phyloP scores from a whole-genome alignment of 805 yeast genomes.

The Komagataella ulmi region DNA sequence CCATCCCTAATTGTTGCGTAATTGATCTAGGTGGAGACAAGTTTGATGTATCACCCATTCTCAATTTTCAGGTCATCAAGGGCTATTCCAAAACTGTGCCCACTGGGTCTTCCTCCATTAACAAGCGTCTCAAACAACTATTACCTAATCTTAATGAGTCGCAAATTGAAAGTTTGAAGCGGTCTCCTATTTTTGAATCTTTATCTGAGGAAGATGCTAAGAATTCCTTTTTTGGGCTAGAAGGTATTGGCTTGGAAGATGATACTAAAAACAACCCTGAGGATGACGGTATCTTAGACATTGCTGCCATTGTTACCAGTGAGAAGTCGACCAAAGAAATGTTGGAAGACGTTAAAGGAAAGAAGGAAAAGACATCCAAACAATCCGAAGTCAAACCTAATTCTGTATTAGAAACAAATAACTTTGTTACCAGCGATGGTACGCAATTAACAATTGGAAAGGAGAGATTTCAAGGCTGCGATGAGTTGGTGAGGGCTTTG shows the following conservation, averaged over 20 bases:
- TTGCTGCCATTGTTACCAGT: constrained; percentile 78
- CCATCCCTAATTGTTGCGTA: constrained; percentile 50
- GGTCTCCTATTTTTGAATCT: constrained; percentile 67
- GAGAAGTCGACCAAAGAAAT: constrained; percentile 47
- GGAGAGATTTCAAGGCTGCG: constrained; percentile 78
- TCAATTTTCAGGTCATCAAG: constrained; percentile 50
- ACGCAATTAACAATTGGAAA: constrained; percentile 61
- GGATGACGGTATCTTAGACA: constrained; percentile 72
- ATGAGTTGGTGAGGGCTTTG: constrained; percentile 39
- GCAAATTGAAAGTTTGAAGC: constrained; percentile 68
- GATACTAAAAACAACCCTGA: constrained; percentile 11
- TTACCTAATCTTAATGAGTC: constrained; percentile 41
- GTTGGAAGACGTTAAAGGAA: constrained; percentile 13
- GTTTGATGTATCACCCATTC: constrained; percentile 69
- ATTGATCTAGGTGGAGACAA: constrained; percentile 71
- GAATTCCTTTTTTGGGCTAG: constrained; percentile 47
- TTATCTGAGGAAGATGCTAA: constrained; percentile 53
- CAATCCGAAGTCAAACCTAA: constrained; percentile 26
- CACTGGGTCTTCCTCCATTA: constrained; percentile 59
- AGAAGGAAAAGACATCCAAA: constrained; percentile 7
- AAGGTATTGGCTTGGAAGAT: constrained; percentile 17
- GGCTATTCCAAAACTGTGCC: constrained; percentile 2
- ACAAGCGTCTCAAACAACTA: constrained; percentile 31
- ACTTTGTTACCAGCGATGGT: constrained; percentile 49
- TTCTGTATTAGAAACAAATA: constrained; percentile 59